Evolutionary conservation across 768 basidiomycete genomes (phyloP), one percentile per base, ranked within the genome.

Genomic region (Boletellus ananiceps): DNA sequence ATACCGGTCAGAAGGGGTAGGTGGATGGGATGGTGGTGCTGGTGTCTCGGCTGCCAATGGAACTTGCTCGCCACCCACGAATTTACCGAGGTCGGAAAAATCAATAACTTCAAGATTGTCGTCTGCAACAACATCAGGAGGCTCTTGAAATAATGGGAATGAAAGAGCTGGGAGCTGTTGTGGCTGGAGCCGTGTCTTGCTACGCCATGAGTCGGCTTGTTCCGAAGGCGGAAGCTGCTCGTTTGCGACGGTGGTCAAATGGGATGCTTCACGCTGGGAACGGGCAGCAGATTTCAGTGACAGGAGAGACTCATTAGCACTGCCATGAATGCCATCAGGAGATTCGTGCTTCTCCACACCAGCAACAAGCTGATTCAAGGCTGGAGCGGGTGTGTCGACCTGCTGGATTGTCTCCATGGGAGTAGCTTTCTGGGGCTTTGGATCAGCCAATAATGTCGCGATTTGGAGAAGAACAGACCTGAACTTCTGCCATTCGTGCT

Each of bases 61-160:
- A 33, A 48, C 25, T 13, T 62, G 44, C 25, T 66, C 66, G 40
- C 69, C 69, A 25, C 78, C 82, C 11, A 86, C 73, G 51, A 91
- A 79, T 68, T 80, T 84, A 37, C 74, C 85, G 63, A 90, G 73
- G 40, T 92, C 88, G 2, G 78, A 78, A 56, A 89, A 92, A 59
- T 91, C 88, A 7, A 92, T 79, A n/a, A 86, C 78, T 58, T 90
- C 88, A 3, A 90, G 74, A 47, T 82, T 77, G 57, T 84, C 86
- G 18, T 76, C 79, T 4, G 74, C 65, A 46, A 68, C 66, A 36
- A 73, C 66, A 15, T 69, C 69, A n/a, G 85, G 52, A 9, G 64
- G 52, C 33, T 61, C 67, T 23, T 67, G 64, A 9, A 76, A 58
- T 27, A 67, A 34, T 14, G 65, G 58, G 11, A 69, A 66, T 15